Evolutionary conservation across 2,329 filamentous ascomycete genomes (phyloP).

Genomic region (Pyricularia sp.): DNA sequence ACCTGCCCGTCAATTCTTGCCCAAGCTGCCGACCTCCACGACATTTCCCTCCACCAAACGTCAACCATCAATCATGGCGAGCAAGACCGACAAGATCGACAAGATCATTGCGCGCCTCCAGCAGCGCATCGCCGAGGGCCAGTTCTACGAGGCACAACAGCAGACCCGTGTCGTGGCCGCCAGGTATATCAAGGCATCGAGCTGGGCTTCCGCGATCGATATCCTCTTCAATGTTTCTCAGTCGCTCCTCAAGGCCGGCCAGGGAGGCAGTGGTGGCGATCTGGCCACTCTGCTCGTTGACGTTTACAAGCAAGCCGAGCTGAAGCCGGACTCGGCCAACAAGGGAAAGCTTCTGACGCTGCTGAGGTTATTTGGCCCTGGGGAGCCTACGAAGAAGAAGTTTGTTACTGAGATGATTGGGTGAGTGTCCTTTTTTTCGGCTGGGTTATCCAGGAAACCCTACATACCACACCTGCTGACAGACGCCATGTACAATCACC

Average conservation of each 20-base stretch:
- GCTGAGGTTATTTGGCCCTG: slow-evolving; percentile 63
- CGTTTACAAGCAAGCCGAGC: slow-evolving; percentile 76
- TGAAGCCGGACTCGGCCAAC: slow-evolving; percentile 59
- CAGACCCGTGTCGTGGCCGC: slow-evolving; percentile 91
- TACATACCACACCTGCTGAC: not conserved
- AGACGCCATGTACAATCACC: not conserved
- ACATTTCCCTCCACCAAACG: not conserved
- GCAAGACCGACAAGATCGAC: slow-evolving; percentile 33
- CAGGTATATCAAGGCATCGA: slow-evolving; percentile 78
- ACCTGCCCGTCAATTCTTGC: not conserved
- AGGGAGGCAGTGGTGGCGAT: slow-evolving; percentile 86
- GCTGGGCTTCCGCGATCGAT: slow-evolving; percentile 76
- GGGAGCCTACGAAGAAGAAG: slow-evolving; percentile 86
- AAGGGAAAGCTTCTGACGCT: slow-evolving; percentile 68
- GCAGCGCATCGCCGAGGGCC: slow-evolving; percentile 44
- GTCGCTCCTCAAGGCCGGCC: slow-evolving; percentile 78
- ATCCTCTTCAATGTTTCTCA: slow-evolving; percentile 75
- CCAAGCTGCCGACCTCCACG: not conserved
- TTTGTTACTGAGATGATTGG: slow-evolving; percentile 76
- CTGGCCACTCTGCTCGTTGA: slow-evolving; percentile 78
- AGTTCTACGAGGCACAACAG: slow-evolving; percentile 97
- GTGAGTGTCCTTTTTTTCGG: slow-evolving; percentile 27
- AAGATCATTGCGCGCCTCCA: slow-evolving; percentile 57
- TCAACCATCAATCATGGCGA: slow-evolving; percentile 4
- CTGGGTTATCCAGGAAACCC: not conserved